Percentiles rank a stretch among this genome's conserved stretches.
Conservation (phyloP, 495 filamentous ascomycete species). For the Penicillium angulare region DNA sequence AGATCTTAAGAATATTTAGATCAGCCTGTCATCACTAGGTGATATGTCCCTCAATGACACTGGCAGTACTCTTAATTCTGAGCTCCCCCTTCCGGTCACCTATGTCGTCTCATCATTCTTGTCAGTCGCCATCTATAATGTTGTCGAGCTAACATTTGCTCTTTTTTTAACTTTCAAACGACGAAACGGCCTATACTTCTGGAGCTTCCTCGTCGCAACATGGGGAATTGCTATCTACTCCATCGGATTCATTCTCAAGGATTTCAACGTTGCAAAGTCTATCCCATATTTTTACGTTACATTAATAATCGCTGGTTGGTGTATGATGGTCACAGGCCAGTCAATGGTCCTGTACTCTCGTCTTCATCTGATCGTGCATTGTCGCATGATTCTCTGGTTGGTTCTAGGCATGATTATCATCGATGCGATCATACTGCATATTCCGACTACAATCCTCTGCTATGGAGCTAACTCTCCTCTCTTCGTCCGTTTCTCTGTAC, state of each 20-base stretch:
- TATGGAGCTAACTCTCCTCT: constrained; percentile 27
- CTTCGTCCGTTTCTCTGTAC: constrained; percentile 15
- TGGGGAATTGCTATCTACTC: not conserved
- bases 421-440: constrained; percentile 33
- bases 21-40: not conserved
- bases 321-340: constrained; percentile 16
- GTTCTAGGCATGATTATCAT: constrained; percentile 34
- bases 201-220: not conserved
- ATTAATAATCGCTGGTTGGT: constrained; percentile 1
- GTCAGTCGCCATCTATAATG: not conserved
- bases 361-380: constrained; percentile 26
- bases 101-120: not conserved
- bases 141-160: not conserved
- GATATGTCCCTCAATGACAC: constrained; percentile 1
- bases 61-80: not conserved
- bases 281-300: constrained; percentile 6
- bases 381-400: constrained; percentile 21
- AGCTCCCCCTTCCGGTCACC: constrained; percentile 1
- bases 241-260: not conserved
- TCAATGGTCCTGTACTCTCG: constrained; percentile 35
- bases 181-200: not conserved
- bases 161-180: not conserved
- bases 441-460: constrained; percentile 35
- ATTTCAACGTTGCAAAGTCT: not conserved
- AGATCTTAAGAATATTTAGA: no score